Base-by-base conservation (phyloP, 371 early-diverging fungal species). In the Entomophthora muscae region DNA sequence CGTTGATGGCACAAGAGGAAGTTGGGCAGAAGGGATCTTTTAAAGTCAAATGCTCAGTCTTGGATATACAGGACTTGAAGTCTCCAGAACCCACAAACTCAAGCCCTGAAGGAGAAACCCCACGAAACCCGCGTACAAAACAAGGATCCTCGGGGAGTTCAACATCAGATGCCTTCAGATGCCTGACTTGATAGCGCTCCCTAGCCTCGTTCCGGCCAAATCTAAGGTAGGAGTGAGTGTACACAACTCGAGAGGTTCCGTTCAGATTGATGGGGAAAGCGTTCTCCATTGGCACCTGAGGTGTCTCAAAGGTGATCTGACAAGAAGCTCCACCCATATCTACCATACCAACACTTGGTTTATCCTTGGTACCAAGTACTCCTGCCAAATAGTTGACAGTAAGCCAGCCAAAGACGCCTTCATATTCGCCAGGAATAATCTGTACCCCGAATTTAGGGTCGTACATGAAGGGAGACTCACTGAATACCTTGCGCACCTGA, bases 181-280 rank as follows among this genome's bases (percentile, higher is more conserved):
- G 23, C 2, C 10, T 62, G 13, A 22, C 53, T 10, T 52, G 53
- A 52, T 89, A 90, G 13, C 90, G 73, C 65, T 83, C 70, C 29
- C 92, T 68, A 0, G 97, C 95, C 72, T 94, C 87, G 67, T 95
- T 93, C n/a, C 88, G 83, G 13, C 97, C 97, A 63, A 88, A 93
- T 1, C 94, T 91, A 17, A 96, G 72, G 70, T 91, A 96, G 0
- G 92, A 91, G 0, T 88, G 87, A 22, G 88, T 90, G 77, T 88
- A 94, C 0, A 95, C 85, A 12, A 57, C 51, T 12, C 57, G 17
- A 5, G 32, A 51, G 5, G 64, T 64, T 3, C 64, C 64, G 42
- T 75, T 72, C 64, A 81, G 81, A 26, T 83, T 74, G 42, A 93
- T 63, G 1, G 64, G 57, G 23, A 57, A 64, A 5, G 57, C 33